These are phyloP conservation scores for Cyclotella cryptica DNA, from an alignment of 108 stramenopile genomes.

Conservation along the genomic window DNA sequence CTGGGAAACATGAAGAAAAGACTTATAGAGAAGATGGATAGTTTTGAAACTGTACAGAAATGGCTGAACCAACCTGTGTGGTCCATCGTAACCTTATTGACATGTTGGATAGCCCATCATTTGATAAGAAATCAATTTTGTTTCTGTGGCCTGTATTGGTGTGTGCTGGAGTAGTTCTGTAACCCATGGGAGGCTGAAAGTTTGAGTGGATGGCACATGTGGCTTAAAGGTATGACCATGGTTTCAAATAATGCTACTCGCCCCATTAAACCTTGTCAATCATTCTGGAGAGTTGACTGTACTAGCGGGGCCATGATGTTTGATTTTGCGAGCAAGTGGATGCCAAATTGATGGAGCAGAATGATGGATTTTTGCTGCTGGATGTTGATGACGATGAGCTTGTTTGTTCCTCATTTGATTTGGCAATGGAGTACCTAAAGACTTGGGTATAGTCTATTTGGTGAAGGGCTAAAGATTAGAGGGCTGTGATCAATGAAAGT, in stretches of 20 bases:
- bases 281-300: background rate
- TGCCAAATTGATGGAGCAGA: background rate
- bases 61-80: background rate
- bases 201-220: too few species aligned
- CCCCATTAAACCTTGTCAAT: background rate
- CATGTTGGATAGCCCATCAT: background rate
- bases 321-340: too few species aligned
- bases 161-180: background rate
- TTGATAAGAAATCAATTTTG: background rate
- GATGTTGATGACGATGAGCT: background rate
- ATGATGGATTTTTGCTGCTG: background rate
- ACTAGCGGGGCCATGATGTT: too few species aligned
- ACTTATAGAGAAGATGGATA: background rate
- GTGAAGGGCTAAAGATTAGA: background rate
- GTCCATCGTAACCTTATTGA: too few species aligned
- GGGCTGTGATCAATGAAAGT: background rate
- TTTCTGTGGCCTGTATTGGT: background rate
- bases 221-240: too few species aligned
- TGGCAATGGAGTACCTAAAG: background rate
- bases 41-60: background rate
- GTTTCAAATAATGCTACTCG: background rate
- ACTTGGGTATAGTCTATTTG: background rate
- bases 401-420: background rate
- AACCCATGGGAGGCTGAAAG: background rate
- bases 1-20: background rate